Base-by-base conservation (phyloP, 768 basidiomycete species). In the Galerina marginata region DNA sequence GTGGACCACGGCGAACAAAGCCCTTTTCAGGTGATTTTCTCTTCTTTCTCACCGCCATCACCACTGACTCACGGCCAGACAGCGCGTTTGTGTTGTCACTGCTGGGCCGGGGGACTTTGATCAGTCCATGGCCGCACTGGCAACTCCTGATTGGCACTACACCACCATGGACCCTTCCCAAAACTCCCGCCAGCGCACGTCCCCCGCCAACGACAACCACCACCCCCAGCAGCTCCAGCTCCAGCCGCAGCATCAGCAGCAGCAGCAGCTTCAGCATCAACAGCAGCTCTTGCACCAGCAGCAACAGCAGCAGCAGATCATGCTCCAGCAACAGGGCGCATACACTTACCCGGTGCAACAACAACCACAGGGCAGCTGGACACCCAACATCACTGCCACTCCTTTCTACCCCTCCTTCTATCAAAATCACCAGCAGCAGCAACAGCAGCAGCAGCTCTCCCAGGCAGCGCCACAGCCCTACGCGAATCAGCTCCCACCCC, bases 381-480 rank as follows among this genome's bases (percentile, higher is more conserved):
- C 86, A 20, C 85, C 87, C 6, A 83, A 86, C 38, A 83, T 88
- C 56, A 72, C 85, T 16, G 85, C 86, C 29, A 83, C 86, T 56
- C 90, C 90, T 44, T 92, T 89, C 74, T 92, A 92, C 72, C 90
- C 91, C 58, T 83, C 87, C 33, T 91, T 87, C 74, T 91, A 88
- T 75, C 88, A 89, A 83, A 86, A 85, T 72, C 84, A 83, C 56
- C 86, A 84, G 60, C 85, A 83, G 65, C 88, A 86, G 65, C 81
- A 83, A 63, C 69, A 53, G 81, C 80, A 63, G 49, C 61, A 57
- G 29, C 86, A 87, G 81, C 86, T 20, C 20, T 20, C 20, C 20
- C 20, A 20, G 84, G 69, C 82, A 80, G 54, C 86, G 82, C 59
- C 83, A 62, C 71, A 65, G 49, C 83, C 81, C 67, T 86, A 84